Conservation (phyloP, 306 rosid species). For the Inga oerstediana region DNA sequence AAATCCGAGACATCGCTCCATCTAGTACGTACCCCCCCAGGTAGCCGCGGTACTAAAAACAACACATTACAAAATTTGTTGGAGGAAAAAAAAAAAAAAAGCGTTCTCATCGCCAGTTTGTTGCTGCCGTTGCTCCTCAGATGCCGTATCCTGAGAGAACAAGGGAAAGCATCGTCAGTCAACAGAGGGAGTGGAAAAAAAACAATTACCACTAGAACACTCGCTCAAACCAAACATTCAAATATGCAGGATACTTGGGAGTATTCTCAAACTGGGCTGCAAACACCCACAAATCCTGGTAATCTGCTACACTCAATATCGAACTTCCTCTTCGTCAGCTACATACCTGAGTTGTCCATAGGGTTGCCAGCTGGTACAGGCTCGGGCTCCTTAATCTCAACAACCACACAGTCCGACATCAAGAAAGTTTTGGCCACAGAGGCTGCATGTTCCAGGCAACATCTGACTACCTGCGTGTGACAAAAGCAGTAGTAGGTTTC, state of each 20-base stretch:
- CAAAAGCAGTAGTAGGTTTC: background rate
- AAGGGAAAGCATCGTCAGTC: background rate
- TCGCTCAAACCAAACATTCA: background rate
- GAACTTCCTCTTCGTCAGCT: background rate
- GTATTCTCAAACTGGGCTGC: background rate
- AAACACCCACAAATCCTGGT: background rate
- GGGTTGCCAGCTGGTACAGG: slow-evolving; percentile 74
- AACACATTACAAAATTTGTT: slow-evolving; percentile 25
- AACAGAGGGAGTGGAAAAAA: background rate
- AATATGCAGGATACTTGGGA: background rate
- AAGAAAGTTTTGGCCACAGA: slow-evolving; percentile 97
- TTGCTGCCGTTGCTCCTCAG: slow-evolving; percentile 31
- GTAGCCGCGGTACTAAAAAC: slow-evolving; percentile 23
- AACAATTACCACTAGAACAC: background rate
- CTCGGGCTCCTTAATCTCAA: slow-evolving; percentile 98
- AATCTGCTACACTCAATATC: background rate
- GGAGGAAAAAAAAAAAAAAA: slow-evolving; percentile 2
- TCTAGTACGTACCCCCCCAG: slow-evolving; percentile 27
- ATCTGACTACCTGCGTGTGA: slow-evolving; percentile 80
- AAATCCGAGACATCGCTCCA: slow-evolving; percentile 5
- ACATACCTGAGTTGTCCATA: slow-evolving; percentile 91
- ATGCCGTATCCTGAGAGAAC: slow-evolving; percentile 64
- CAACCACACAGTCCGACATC: slow-evolving; percentile 99
- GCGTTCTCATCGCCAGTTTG: background rate
- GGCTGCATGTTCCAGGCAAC: slow-evolving; percentile 97